Base-by-base conservation (phyloP, 2,329 filamentous ascomycete genomes). In the Verticillium isaacii region DNA sequence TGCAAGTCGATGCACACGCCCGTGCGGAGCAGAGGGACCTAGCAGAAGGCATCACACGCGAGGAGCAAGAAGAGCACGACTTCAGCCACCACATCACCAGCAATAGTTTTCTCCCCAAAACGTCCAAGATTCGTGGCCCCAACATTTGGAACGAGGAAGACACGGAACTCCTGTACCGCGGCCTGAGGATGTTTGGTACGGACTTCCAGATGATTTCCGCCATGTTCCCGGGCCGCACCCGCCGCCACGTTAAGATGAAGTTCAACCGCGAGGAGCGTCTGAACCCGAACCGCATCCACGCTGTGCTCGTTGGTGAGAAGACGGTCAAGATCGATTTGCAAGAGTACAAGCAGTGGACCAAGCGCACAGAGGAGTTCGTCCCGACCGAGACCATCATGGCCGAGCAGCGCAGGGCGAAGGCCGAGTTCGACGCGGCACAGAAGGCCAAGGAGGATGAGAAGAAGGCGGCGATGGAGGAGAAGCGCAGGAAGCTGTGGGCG, bases 191-290 rank as follows among this genome's bases (percentile, higher is more conserved):
- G 82, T 93, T 92, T 70, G 92, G 92, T 61, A 94, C 90, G 1
- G 91, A 94, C 71, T 96, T 95, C 71, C 84, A 89, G 72, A 91
- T 91, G 75, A 93, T 96, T 68, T 83, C 85, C 63, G 85, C 86
- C 68, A 87, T 93, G 82, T 93, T 96, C 69, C 85, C 87, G 1
- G 83, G 85, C 65, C 87, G 89, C 69, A 89, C 85, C 63, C 83
- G 92, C 19, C 84, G 88, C 36, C 86, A 91, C 72, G 83, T 95
- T 75, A 94, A 94, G 77, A 83, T 89, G 66, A 95, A 95, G 72
- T 95, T 92, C 76, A 90, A 89, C 68, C 87, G 89, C 64, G 92
- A 95, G 75, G 91, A 95, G 75, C 82, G 85, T 37, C 79, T 85
- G 60, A 82, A 89, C 65, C 87, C 89, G 0, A 75, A 78, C 3